These are phyloP conservation scores for Phytophthora podocarpi DNA, from an alignment of 352 stramenopile genomes.

Conservation along the genomic window DNA sequence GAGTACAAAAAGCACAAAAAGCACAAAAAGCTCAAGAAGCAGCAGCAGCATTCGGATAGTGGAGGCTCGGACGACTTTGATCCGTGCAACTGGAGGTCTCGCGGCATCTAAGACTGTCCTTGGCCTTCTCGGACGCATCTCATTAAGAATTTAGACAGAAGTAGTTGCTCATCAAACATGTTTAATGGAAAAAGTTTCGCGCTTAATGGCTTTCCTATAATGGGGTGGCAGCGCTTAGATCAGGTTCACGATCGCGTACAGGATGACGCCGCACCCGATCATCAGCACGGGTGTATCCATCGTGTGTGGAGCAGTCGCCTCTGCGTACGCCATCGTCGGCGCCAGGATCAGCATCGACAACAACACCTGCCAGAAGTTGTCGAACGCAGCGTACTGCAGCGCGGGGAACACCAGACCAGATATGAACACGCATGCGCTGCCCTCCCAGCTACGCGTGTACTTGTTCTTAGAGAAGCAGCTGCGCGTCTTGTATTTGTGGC, in stretches of 20 bases:
- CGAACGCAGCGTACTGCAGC: slow-evolving; percentile 78
- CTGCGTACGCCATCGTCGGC: slow-evolving; percentile 83
- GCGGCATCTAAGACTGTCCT: slow-evolving; percentile 26
- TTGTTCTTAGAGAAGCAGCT: slow-evolving; percentile 84
- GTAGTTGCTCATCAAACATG: slow-evolving; percentile 18
- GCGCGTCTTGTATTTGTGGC: slow-evolving; percentile 88
- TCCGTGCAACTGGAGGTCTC: slow-evolving; percentile 53
- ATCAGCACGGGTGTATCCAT: slow-evolving; percentile 89
- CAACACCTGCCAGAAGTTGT: slow-evolving; percentile 78
- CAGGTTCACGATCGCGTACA: slow-evolving; percentile 72
- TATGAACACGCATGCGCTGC: slow-evolving; percentile 80
- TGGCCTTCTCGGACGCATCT: neutral
- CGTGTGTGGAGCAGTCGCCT: slow-evolving; percentile 82
- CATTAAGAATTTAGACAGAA: neutral
- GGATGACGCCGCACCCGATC: slow-evolving; percentile 72
- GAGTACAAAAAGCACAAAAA: slow-evolving; percentile 45
- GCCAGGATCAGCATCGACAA: slow-evolving; percentile 79
- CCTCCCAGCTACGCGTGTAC: slow-evolving; percentile 87
- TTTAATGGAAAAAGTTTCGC: slow-evolving; percentile 21
- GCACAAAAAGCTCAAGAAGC: slow-evolving; percentile 22
- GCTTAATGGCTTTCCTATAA: slow-evolving; percentile 21
- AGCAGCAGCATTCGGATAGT: slow-evolving; percentile 21
- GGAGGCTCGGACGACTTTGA: slow-evolving; percentile 42
- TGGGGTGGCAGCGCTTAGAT: slow-evolving; percentile 30
- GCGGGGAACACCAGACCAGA: slow-evolving; percentile 81